These are phyloP conservation scores for Benincasa hispida DNA, from an alignment of 306 rosid genomes.

Conservation along the genomic window DNA sequence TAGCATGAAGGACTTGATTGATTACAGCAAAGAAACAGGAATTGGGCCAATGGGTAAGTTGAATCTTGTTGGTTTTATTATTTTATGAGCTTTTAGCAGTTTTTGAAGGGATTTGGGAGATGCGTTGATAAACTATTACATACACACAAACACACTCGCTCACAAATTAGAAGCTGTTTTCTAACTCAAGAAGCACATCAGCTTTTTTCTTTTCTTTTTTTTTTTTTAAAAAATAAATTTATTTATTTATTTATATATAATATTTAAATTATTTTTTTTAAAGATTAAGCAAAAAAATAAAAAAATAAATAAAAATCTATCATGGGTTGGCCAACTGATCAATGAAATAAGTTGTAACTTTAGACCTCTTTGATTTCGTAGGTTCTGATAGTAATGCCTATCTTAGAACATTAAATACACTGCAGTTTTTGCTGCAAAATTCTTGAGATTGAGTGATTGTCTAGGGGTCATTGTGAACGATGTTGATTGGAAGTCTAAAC, in stretches of 20 bases:
- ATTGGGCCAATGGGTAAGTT: slow-evolving; percentile 93
- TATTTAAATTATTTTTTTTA: too few species aligned
- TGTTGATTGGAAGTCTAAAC: neutral
- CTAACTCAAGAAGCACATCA: slow-evolving; percentile 1
- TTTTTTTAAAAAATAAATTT: too few species aligned
- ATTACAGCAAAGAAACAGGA: slow-evolving; percentile 81
- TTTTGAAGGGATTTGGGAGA: neutral
- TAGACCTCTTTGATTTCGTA: neutral
- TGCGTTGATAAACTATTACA: neutral
- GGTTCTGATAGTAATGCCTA: neutral
- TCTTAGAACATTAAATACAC: neutral
- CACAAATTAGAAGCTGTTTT: neutral
- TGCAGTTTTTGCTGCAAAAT: neutral
- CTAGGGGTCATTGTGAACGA: neutral
- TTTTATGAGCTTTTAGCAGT: neutral
- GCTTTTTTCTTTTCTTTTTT: neutral
- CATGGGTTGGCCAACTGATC: neutral
- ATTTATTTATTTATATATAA: too few species aligned
- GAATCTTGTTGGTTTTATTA: slow-evolving; percentile 5
- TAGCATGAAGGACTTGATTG: slow-evolving; percentile 97
- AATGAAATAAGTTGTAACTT: neutral
- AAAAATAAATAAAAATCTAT: too few species aligned
- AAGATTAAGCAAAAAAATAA: too few species aligned
- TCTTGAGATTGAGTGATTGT: neutral
- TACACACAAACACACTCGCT: neutral